These are phyloP conservation scores for Cytospora paraplurivora DNA, from an alignment of 2,329 filamentous ascomycete species.

Conservation along the genomic window DNA sequence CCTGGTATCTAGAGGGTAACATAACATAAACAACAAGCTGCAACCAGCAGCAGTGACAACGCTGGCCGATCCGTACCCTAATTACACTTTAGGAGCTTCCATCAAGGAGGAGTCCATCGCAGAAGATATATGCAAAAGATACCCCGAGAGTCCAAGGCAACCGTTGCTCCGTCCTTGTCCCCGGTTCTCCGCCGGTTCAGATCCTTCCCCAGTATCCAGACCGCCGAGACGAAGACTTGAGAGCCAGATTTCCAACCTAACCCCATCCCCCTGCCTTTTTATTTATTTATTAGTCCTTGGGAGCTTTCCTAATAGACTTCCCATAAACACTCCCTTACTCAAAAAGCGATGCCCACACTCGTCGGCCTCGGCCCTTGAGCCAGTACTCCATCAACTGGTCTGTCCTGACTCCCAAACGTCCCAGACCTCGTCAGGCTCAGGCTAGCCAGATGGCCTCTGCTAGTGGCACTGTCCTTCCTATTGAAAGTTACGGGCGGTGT, in stretches of 20 bases:
- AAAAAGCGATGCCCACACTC: constrained; percentile 53
- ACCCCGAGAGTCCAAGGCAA: constrained; percentile 2
- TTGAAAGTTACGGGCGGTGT: constrained; percentile 39
- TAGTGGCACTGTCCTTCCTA: constrained; percentile 43
- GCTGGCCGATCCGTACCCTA: constrained; percentile 14
- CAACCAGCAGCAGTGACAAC: constrained; percentile 15
- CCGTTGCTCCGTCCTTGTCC: constrained; percentile 11
- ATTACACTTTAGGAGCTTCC: constrained; percentile 14
- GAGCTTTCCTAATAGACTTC: background rate
- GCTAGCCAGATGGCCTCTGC: constrained; percentile 34
- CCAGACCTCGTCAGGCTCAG: constrained; percentile 20
- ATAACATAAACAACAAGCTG: constrained; percentile 17
- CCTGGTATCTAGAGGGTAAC: constrained; percentile 26
- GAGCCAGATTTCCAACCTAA: constrained; percentile 5
- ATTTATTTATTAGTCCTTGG: background rate
- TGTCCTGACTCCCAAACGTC: constrained; percentile 25
- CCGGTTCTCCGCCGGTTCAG: background rate
- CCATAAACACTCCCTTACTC: constrained; percentile 1
- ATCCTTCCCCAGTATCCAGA: background rate
- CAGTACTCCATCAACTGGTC: constrained; percentile 15
- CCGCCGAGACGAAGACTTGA: constrained; percentile 9
- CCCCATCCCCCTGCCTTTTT: constrained; percentile 17
- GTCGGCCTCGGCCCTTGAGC: constrained; percentile 38
- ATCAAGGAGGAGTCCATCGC: constrained; percentile 19
- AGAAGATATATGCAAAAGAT: constrained; percentile 6